Evolutionary conservation across 2,329 filamentous ascomycete genomes (phyloP), one percentile per base, ranked within the genome.

Genomic region (Cytospora mali): DNA sequence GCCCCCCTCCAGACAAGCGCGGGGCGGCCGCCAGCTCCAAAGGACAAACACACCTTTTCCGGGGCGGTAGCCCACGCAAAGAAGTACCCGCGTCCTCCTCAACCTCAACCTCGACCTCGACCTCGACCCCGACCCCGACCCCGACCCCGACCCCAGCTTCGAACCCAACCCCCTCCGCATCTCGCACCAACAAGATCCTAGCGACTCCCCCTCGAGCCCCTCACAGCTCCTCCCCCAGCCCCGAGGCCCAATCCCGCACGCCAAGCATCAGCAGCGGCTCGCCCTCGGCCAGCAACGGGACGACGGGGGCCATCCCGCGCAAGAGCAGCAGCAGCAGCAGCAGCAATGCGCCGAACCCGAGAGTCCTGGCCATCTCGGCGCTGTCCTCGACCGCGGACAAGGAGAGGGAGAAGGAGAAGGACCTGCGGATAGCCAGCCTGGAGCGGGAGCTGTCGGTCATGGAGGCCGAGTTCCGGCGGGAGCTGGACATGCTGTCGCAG

Each of bases 401-500:
- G 11, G 69, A 75, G 23, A 69, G 79, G 23, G 73, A 21, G 18
- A 68, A 75, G 58, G 80, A 82, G 35, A 81, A 81, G 69, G 82
- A 86, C 69, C 74, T 78, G 61, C 79, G 77, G 66, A 86, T 88
- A 65, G 75, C 78, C 9, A 72, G 77, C 50, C 79, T 87, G 50
- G 78, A 85, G 71, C 76, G 75, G 54, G 84, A 86, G 69, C 76
- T 87, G 61, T 72, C 70, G 16, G 71, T 78, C 33, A 83, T 85
- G 79, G 80, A 84, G 70, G 70, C 71, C 61, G 82, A 85, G 69
- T 86, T 87, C 70, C 73, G 76, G 58, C 77, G 77, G 39, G 79
- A 85, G 69, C 77, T 87, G 21, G 81, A 84, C 69, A 77, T 76
- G 67, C 77, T 86, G 21, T 80, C 78, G 68, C 76, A 79, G 70